Percentiles rank a stretch among this genome's conserved stretches.
phyloP scores from a whole-genome alignment of 768 basidiomycete genomes.

The Amanita phalloides region DNA sequence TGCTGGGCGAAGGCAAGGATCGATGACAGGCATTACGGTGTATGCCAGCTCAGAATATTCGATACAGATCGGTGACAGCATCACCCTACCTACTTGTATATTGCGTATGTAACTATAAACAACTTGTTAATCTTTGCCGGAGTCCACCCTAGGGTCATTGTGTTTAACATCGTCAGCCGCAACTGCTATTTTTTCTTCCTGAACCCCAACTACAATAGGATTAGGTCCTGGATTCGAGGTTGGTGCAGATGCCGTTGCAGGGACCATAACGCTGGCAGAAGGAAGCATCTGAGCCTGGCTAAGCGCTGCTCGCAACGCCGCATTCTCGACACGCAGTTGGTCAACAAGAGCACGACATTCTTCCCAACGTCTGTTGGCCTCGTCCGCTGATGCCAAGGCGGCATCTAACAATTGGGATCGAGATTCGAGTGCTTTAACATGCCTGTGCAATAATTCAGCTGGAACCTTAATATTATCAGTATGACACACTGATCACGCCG shows the following conservation, averaged over 20 bases:
- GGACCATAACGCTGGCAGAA: constrained; percentile 8
- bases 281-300: constrained; percentile 34
- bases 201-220: not conserved
- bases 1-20: not conserved
- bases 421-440: constrained; percentile 80
- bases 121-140: not conserved
- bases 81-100: not conserved
- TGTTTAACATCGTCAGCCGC: not conserved
- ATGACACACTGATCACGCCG: constrained; percentile 74
- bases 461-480: constrained; percentile 8
- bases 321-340: constrained; percentile 76
- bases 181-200: not conserved
- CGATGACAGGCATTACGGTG: not conserved
- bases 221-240: not conserved
- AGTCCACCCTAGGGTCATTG: not conserved
- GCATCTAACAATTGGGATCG: constrained; percentile 80
- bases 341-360: constrained; percentile 87
- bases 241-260: not conserved
- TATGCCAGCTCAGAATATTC: not conserved
- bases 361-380: constrained; percentile 84
- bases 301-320: constrained; percentile 64
- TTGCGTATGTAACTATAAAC: not conserved
- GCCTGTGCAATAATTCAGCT: constrained; percentile 30
- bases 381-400: constrained; percentile 77
- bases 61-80: not conserved